Base-by-base conservation (phyloP, 164 flowering plant species). In the Amborella trichopoda region DNA sequence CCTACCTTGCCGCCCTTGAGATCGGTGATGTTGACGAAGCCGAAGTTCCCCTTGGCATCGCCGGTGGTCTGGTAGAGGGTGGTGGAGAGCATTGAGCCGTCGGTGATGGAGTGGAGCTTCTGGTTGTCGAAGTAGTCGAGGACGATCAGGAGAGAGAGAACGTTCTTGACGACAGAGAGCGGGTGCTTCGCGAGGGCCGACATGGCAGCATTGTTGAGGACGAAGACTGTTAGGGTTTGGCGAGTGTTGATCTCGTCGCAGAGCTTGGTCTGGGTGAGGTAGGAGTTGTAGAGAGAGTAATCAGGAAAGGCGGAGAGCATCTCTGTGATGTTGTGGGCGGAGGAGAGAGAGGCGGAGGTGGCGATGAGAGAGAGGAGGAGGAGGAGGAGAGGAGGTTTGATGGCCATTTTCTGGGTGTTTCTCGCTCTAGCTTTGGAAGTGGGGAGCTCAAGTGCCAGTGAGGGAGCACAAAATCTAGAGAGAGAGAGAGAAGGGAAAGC, bases 11-110 rank as follows among this genome's bases (percentile, higher is more conserved):
- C 98, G 9, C 94, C 95, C 28, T 68, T 63, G 18, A 80, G 63
- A 37, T 86, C 94, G 28, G 98, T 90, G 45, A 90, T 86, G 75
- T 90, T 90, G 60, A 90, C 84, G 49, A 73, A 79, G 1, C 98
- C 98, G 2, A 66, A 50, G 24, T 77, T 75, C 0, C 84, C 89
- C 20, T 66, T 62, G 28, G 89, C 94, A 14, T 61, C 55, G 0
- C 98, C 98, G 65, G 94, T 81, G 50, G 95, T 80, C 48, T 90
- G 98, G 69, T 80, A 89, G n/a, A 89, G 73, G 20, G 97, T 80
- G 55, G 95, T 89, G 65, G 80, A 27, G 40, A 80, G 70, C 1
- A 73, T 70, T 27, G 95, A 58, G 49, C 97, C 97, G 9, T 84
- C 55, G 54, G 90, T 56, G 73, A 89, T 66, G 36, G 70, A 62